Evolutionary conservation across 306 rosid genomes (phyloP), one percentile per base, ranked within the genome.

Genomic region (Trichosanthes truncata): DNA sequence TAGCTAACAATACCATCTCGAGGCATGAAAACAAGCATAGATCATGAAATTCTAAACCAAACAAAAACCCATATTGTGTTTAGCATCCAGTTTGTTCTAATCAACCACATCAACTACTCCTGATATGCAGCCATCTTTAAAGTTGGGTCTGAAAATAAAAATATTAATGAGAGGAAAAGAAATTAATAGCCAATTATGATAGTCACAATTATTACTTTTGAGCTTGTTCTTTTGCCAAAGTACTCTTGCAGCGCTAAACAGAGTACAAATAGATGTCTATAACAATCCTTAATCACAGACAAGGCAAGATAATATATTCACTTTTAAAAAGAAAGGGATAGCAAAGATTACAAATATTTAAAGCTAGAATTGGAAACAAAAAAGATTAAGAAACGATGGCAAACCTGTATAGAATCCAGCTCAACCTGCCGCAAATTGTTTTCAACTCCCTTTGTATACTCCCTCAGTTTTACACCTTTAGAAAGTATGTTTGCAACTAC

Each of bases 371-470:
- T 13, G 59, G 43, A 61, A 53, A 60, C 77, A 40, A 76, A 77
- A 5, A 43, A 21, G 20, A n/a, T 26, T 41, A 12, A 62, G 36
- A 33, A 85, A 77, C 9, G 59, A 61, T 11, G 53, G 77, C 86
- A 80, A 81, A 94, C 98, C 98, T 94, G 97, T 84, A 95, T 95
- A 0, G 99, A 93, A 80, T 93, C 99, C 89, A 95, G 84, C 86
- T 95, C 99, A 79, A 95, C 94, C 90, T 91, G 91, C 60, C 96
- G 99, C 82, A 93, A 80, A 82, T 93, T 93, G 80, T 91, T 90
- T 89, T 95, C 99, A 35, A 95, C 96, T 80, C 97, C 97, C 83
- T 95, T 95, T 9, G 99, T 84, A 61, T 95, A 89, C 63, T 93
- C 99, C 84, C 97, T 89, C 78, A 91, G 89, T 85, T 88, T 91